These are phyloP conservation scores for Neoarthrinium moseri DNA, from an alignment of 2,329 filamentous ascomycete species.

Conservation along the genomic window DNA sequence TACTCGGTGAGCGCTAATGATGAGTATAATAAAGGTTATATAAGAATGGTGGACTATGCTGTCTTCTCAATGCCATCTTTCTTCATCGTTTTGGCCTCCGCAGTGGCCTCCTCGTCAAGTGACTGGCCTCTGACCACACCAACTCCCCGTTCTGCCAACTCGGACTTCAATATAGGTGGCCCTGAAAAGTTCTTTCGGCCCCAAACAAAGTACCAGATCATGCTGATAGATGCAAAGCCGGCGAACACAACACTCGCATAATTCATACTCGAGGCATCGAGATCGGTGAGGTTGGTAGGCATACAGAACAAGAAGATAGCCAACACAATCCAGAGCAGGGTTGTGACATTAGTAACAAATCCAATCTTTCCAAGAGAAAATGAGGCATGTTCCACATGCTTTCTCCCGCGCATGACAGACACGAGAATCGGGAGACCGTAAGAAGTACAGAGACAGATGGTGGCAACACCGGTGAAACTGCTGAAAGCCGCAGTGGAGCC, in stretches of 20 bases:
- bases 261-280: slow-evolving; percentile 59
- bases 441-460: slow-evolving; percentile 73
- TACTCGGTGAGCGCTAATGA: too few relatives aligned
- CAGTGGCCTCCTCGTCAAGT: slow-evolving; percentile 7
- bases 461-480: slow-evolving; percentile 77
- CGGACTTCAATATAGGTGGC: slow-evolving; percentile 38
- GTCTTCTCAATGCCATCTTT: background rate
- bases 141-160: slow-evolving; percentile 17
- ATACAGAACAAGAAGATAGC: slow-evolving; percentile 75
- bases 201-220: slow-evolving; percentile 62
- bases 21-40: too few relatives aligned
- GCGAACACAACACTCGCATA: slow-evolving; percentile 67
- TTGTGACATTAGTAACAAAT: slow-evolving; percentile 64
- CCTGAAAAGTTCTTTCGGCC: slow-evolving; percentile 65
- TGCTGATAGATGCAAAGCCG: slow-evolving; percentile 58
- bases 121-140: slow-evolving; percentile 20
- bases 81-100: slow-evolving; percentile 3
- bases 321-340: slow-evolving; percentile 69
- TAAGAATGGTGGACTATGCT: too few relatives aligned
- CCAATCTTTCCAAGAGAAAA: slow-evolving; percentile 71
- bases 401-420: slow-evolving; percentile 64
- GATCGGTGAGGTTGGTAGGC: slow-evolving; percentile 62
- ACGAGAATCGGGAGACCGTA: slow-evolving; percentile 77
- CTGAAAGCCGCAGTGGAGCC: slow-evolving; percentile 76
- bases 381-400: slow-evolving; percentile 61